Base-by-base conservation (phyloP, 371 early-diverging fungal genomes). In the Syncephalastrum contaminatum region DNA sequence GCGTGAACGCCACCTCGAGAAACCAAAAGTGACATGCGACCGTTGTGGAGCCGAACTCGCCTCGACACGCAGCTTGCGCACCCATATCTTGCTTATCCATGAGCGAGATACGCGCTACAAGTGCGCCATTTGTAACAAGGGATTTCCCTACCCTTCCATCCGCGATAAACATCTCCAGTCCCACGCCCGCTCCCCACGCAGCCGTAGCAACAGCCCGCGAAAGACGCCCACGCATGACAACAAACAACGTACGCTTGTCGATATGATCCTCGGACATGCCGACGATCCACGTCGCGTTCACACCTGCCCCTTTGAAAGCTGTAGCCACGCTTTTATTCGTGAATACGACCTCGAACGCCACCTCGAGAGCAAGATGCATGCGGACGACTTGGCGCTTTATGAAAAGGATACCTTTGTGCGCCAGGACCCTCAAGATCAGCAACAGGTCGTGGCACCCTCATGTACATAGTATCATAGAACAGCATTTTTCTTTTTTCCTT, bases 81-180 rank as follows among this genome's bases (percentile, higher is more conserved):
- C 56, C 12, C 84, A 84, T 57, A 53, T 83, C 7, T 58, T 63
- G 10, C 22, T 71, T 0, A 60, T 62, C 1, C 87, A 87, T 53
- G 67, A 75, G 59, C 64, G 63, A 15, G 42, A 58, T 2, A 51
- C 46, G 1, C 62, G 62, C 15, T 73, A 64, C 62, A 72, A 69
- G 51, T 82, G 85, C 59, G 59, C 63, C 10, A 51, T 69, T 40
- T 88, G 88, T 54, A 61, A 43, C 6, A 68, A 72, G 43, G 63
- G 66, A 4, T 88, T 86, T 53, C 69, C 75, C 4, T 83, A 76
- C 58, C 81, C n/a, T 22, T 44, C 45, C 45, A 48, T n/a, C 48
- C 48, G 27, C 21, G 27, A 24, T 7, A 27, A 48, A n/a, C 48
- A 27, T 24, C 16, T 24, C 24, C 48, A 48, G 15, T 24, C n/a